phyloP scores from a whole-genome alignment of 108 stramenopile genomes.

The Mayamaea pseudoterrestris region DNA sequence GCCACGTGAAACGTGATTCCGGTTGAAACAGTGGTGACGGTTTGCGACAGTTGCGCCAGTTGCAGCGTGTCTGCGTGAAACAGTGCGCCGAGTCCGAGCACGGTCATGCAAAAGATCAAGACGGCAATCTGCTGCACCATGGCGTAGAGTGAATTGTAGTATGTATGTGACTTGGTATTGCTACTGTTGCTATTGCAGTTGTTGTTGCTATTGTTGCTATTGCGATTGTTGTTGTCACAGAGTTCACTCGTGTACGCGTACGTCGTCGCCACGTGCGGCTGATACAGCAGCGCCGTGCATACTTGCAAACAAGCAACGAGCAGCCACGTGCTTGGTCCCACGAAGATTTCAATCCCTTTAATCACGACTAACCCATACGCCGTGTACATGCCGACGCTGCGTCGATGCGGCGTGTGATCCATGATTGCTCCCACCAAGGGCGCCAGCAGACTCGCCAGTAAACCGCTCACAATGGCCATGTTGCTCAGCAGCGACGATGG shows the following conservation, averaged over 20 bases:
- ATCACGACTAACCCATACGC: slow-evolving; percentile 20
- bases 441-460: slow-evolving; percentile 32
- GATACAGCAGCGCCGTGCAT: slow-evolving; percentile 7
- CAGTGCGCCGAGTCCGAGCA: slow-evolving; percentile 3
- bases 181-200: too few species aligned
- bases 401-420: slow-evolving; percentile 51
- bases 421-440: slow-evolving; percentile 60
- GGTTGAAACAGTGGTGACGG: slow-evolving; percentile 22
- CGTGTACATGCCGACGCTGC: slow-evolving; percentile 30
- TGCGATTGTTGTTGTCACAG: too few species aligned
- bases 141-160: slow-evolving; percentile 18
- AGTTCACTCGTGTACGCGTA: slow-evolving; percentile 36
- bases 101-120: too few species aligned
- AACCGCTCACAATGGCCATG: slow-evolving; percentile 41
- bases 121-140: slow-evolving; percentile 18
- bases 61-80: slow-evolving; percentile 5
- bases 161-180: slow-evolving; percentile 25
- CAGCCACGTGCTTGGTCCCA: slow-evolving; percentile 44
- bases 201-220: too few species aligned
- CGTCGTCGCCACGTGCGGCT: slow-evolving; percentile 1
- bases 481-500: slow-evolving; percentile 35
- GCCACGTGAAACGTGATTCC: slow-evolving; percentile 1
- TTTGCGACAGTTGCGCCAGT: slow-evolving; percentile 20
- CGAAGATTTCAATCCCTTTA: slow-evolving; percentile 34
- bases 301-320: slow-evolving; percentile 36